Evolutionary conservation across 2,329 filamentous ascomycete species (phyloP).

Genomic region (Fusarium caatingaense): DNA sequence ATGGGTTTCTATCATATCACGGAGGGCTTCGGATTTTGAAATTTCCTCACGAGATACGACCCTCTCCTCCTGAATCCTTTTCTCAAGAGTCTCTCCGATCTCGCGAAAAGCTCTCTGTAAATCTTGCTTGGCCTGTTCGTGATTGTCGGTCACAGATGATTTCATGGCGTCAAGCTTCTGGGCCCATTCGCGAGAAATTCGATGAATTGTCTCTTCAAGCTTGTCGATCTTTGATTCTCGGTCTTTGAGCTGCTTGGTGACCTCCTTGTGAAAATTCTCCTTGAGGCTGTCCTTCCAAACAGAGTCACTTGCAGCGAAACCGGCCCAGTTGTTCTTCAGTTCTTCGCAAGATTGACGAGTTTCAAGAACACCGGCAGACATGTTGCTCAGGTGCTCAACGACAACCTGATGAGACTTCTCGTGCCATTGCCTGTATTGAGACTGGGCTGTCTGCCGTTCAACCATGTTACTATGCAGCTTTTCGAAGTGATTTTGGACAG

Average conservation of each 20-base stretch:
- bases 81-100: conserved; percentile 39
- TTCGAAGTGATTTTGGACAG: conserved; percentile 8
- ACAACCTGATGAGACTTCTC: conserved; percentile 5
- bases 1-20: conserved; percentile 32
- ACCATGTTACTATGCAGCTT: conserved; percentile 11
- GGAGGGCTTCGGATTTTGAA: conserved; percentile 25
- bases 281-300: conserved; percentile 10
- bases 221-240: conserved; percentile 38
- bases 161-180: conserved; percentile 36
- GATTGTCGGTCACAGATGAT: conserved; percentile 9
- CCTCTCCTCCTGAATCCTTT: conserved; percentile 40
- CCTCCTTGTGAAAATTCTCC: conserved; percentile 16
- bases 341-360: conserved; percentile 31
- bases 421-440: background rate
- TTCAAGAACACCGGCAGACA: conserved; percentile 18
- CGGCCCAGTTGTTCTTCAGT: conserved; percentile 26
- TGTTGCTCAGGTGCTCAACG: conserved; percentile 7
- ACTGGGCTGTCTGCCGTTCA: conserved; percentile 1
- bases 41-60: conserved; percentile 31
- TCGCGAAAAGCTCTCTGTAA: conserved; percentile 33
- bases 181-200: conserved; percentile 30
- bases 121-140: conserved; percentile 26
- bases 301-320: conserved; percentile 12
- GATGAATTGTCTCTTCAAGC: conserved; percentile 39
- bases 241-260: conserved; percentile 33